Base-by-base conservation (phyloP, 768 basidiomycete genomes). In the Lactarius tabidus region DNA sequence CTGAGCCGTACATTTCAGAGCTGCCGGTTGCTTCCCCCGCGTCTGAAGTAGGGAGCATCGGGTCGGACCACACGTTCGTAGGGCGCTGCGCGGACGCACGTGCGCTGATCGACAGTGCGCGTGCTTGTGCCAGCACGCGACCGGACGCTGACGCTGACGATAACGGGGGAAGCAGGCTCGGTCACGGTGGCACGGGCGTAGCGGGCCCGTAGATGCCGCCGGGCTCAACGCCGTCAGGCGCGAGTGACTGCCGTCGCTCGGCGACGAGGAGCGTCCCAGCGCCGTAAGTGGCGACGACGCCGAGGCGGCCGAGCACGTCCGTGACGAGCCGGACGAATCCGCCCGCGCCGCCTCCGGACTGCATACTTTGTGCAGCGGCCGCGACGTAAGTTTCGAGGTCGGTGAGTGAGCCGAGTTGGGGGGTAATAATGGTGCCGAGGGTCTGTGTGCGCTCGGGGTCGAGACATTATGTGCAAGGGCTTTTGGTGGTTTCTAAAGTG, bases 271-370 rank as follows among this genome's bases (percentile, higher is more conserved):
- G 80, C 1, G 96, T 96, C 20, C 93, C 93, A 0, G 92, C 82
- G 6, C 92, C 95, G 72, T 93, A 91, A 0, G 95, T 96, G 18
- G 93, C 90, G 57, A 94, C 75, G 66, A 95, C 81, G 29, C 85
- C 93, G 60, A 88, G 75, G 68, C 82, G 81, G 18, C 85, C 85
- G 6, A 74, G 72, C 23, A 76, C 71, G 77, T 93, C 90, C 3
- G 83, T 83, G 65, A 95, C 93, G 74, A 96, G 84, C 95, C 94
- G 95, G 62, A 94, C 80, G 79, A 85, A 95, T 59, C 93, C 93
- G 35, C 84, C 85, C 63, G 85, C 85, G 59, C 93, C 93, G 35
- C 84, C 85, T 64, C 85, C 86, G 71, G 86, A 86, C 82, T 93
- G 86, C 66, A 91, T 93, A 57, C 83, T 59, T 1, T 55, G 78